Conservation (phyloP, 2,329 filamentous ascomycete species). For the Claviceps sp. region DNA sequence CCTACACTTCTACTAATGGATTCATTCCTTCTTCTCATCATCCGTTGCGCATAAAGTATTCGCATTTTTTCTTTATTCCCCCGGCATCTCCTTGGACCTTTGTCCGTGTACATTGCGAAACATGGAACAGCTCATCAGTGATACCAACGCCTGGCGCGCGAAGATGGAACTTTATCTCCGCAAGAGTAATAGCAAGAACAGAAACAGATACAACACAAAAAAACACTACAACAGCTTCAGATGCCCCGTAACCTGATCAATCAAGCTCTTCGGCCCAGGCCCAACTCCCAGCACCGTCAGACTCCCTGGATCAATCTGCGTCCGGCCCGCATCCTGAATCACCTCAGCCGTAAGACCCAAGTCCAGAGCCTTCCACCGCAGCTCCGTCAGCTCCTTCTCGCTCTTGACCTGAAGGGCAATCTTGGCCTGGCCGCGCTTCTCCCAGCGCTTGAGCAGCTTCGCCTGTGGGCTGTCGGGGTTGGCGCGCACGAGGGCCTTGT, state of each 20-base stretch:
- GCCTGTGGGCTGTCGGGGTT: constrained; percentile 40
- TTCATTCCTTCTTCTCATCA: no score
- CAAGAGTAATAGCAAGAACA: neutral
- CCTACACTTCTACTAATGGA: no score
- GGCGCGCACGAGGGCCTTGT: constrained; percentile 63
- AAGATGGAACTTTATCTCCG: neutral
- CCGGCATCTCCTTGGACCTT: no score
- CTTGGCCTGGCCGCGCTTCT: constrained; percentile 77
- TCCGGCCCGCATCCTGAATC: constrained; percentile 89
- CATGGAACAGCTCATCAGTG: no score
- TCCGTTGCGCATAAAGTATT: no score
- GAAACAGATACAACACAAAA: neutral
- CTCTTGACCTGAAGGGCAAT: constrained; percentile 81
- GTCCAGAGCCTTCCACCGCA: constrained; percentile 68
- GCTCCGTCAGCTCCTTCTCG: constrained; percentile 64
- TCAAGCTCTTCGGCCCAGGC: constrained; percentile 69
- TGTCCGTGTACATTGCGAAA: no score
- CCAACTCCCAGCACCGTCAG: constrained; percentile 81
- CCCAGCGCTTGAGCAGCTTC: constrained; percentile 68
- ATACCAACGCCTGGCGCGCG: neutral
- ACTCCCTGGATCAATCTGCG: constrained; percentile 89
- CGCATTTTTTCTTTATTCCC: no score
- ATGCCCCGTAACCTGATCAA: constrained; percentile 74
- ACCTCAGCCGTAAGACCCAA: constrained; percentile 79
- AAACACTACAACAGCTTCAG: constrained; percentile 60